Conservation (phyloP, 139 green algal genomes). For the Chlorella sp. region DNA sequence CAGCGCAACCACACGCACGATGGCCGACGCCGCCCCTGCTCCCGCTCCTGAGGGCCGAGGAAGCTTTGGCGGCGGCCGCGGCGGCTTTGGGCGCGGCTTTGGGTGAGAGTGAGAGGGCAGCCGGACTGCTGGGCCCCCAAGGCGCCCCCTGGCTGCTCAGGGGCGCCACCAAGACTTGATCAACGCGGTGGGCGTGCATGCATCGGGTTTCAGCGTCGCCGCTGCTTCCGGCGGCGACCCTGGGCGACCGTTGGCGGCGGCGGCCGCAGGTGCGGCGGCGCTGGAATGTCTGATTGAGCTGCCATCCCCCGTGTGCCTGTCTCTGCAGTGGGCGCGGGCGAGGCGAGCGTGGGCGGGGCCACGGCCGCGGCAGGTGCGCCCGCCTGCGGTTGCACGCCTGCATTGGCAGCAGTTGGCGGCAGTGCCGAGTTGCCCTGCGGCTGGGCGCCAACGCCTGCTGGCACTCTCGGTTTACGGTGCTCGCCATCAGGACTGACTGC, state of each 20-base stretch:
- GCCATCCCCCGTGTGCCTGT: neutral
- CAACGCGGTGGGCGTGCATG: neutral
- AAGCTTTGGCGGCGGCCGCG: conserved; percentile 57
- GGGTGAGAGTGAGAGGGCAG: no score
- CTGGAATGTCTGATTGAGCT: neutral
- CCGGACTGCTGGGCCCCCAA: neutral
- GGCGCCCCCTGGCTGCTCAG: no score
- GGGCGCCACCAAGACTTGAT: no score
- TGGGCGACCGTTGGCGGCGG: neutral
- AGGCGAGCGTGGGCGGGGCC: conserved; percentile 34
- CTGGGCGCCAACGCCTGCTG: neutral
- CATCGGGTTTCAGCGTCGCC: neutral
- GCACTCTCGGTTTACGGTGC: neutral
- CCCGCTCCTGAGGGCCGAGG: neutral
- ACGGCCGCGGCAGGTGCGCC: conserved; percentile 32
- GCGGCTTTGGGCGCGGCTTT: conserved; percentile 91
- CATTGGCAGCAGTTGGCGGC: conserved; percentile 45
- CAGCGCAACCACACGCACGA: neutral
- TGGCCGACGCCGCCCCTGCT: conserved; percentile 59
- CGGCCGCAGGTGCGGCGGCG: neutral
- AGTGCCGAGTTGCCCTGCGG: no score
- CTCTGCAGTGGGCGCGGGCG: neutral
- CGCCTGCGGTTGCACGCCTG: no score
- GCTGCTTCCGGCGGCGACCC: no score
- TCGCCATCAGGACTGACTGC: neutral